These are phyloP conservation scores for Ogataea kodamae DNA, from an alignment of 805 yeast genomes.

Conservation along the genomic window DNA sequence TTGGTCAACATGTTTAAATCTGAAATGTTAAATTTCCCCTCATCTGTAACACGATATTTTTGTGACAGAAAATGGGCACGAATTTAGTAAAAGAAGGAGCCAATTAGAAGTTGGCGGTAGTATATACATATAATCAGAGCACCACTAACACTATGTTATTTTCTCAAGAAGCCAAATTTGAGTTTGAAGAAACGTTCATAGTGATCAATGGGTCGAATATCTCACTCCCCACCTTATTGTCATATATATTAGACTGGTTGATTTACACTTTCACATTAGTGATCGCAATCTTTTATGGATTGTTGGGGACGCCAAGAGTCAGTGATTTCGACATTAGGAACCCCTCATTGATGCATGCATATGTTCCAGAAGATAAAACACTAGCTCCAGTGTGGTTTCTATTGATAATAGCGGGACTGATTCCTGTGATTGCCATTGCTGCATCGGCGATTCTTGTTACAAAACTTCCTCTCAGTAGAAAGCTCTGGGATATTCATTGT, in stretches of 20 bases:
- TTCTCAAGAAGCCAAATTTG: conserved; percentile 19
- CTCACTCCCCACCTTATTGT: conserved; percentile 28
- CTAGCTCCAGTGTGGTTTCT: conserved; percentile 34
- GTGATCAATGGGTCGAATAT: conserved; percentile 24
- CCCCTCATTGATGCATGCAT: conserved; percentile 32
- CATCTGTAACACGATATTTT: conserved; percentile 4
- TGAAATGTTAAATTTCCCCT: conserved; percentile 6
- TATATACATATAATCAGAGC: background rate
- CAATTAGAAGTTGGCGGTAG: conserved; percentile 4
- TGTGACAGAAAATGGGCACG: conserved; percentile 9
- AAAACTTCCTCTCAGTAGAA: conserved; percentile 21
- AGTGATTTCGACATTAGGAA: conserved; percentile 41
- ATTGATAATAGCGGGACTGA: conserved; percentile 27
- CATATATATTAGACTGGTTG: conserved; percentile 34
- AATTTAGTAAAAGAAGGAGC: background rate
- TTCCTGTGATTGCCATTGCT: conserved; percentile 35
- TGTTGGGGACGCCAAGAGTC: conserved; percentile 34
- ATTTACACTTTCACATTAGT: conserved; percentile 25
- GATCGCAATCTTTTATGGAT: conserved; percentile 32
- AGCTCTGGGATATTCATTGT: conserved; percentile 41
- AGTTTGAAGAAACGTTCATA: conserved; percentile 27
- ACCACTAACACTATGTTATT: conserved; percentile 19
- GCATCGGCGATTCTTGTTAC: conserved; percentile 20
- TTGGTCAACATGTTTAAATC: conserved; percentile 13
- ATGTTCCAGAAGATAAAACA: conserved; percentile 34